Evolutionary conservation across 1,284 basidiomycete genomes (phyloP).

Genomic region (Apiotrichum laibachii): DNA sequence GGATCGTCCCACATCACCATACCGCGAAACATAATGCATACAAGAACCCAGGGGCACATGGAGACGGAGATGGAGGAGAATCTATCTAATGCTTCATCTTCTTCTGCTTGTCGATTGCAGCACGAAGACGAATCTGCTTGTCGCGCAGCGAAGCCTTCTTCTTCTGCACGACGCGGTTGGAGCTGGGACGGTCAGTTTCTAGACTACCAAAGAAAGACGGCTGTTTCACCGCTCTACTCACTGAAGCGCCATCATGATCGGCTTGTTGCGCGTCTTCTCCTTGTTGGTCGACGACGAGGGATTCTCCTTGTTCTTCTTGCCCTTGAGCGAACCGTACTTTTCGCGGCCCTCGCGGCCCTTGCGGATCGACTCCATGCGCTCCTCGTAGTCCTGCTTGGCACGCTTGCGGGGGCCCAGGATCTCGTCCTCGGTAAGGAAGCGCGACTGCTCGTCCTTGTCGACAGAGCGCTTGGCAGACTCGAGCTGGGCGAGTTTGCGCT

Average conservation of each 20-base stretch:
- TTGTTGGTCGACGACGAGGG: constrained; percentile 81
- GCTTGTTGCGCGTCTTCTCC: constrained; percentile 87
- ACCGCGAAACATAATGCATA: constrained; percentile 1
- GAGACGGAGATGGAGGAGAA: neutral
- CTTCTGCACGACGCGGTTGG: constrained; percentile 60
- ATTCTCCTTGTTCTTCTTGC: constrained; percentile 77
- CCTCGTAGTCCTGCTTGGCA: constrained; percentile 89
- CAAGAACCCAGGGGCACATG: neutral
- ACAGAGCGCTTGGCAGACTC: constrained; percentile 65
- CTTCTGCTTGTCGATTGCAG: constrained; percentile 50
- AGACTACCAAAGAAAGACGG: constrained; percentile 30
- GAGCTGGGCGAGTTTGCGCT: constrained; percentile 78
- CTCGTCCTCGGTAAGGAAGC: constrained; percentile 82
- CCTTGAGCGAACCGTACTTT: constrained; percentile 85
- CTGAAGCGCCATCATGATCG: constrained; percentile 85
- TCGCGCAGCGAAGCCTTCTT: constrained; percentile 83
- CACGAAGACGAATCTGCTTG: constrained; percentile 57
- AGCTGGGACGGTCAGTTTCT: constrained; percentile 26
- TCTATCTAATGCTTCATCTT: constrained; percentile 44
- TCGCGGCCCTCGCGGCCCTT: constrained; percentile 93
- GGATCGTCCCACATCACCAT: too few relatives aligned
- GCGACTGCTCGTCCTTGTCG: constrained; percentile 55
- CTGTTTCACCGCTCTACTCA: constrained; percentile 36
- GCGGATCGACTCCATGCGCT: constrained; percentile 85
- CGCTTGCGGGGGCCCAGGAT: constrained; percentile 95